Evolutionary conservation across 306 rosid genomes (phyloP).

Genomic region (Prunus fruticosa): DNA sequence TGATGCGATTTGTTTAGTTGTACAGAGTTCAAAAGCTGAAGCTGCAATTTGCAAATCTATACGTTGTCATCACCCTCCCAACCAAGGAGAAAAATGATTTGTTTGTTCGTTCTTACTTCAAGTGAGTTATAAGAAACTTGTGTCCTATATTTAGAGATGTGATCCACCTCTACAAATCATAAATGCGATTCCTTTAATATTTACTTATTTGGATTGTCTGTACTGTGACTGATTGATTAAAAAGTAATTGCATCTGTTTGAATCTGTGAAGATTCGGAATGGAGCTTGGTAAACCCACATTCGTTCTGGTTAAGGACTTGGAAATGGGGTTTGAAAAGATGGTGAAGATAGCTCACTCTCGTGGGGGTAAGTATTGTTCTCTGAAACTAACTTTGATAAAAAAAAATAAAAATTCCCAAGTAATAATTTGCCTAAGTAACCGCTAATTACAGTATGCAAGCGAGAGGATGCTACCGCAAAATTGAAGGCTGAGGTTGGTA

Average conservation of each 20-base stretch:
- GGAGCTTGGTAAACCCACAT: conserved; percentile 86
- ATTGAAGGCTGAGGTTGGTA: conserved; percentile 73
- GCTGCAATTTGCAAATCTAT: conserved; percentile 69
- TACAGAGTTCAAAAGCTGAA: conserved; percentile 70
- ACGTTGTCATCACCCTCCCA: conserved; percentile 56
- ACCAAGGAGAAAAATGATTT: conserved; percentile 58
- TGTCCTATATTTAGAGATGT: conserved; percentile 14
- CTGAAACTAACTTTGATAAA: not conserved
- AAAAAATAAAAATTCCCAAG: conserved; percentile 1
- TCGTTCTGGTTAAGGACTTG: conserved; percentile 75
- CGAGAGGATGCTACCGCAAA: conserved; percentile 59
- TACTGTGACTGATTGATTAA: not conserved
- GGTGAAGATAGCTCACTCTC: conserved; percentile 79
- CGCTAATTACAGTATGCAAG: conserved; percentile 64
- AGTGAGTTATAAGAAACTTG: conserved; percentile 42
- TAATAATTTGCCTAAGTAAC: conserved; percentile 8
- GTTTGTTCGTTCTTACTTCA: conserved; percentile 68
- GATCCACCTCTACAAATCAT: not conserved
- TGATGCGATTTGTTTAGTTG: not conserved
- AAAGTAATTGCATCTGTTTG: conserved; percentile 3
- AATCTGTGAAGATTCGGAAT: conserved; percentile 50
- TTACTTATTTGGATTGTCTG: not conserved
- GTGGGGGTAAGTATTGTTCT: conserved; percentile 59
- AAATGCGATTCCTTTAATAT: too few species aligned
- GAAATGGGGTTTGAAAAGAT: conserved; percentile 98